Evolutionary conservation across 1,284 basidiomycete genomes (phyloP), one percentile per base, ranked within the genome.

Genomic region (Pyrrhoderma lamaoense): DNA sequence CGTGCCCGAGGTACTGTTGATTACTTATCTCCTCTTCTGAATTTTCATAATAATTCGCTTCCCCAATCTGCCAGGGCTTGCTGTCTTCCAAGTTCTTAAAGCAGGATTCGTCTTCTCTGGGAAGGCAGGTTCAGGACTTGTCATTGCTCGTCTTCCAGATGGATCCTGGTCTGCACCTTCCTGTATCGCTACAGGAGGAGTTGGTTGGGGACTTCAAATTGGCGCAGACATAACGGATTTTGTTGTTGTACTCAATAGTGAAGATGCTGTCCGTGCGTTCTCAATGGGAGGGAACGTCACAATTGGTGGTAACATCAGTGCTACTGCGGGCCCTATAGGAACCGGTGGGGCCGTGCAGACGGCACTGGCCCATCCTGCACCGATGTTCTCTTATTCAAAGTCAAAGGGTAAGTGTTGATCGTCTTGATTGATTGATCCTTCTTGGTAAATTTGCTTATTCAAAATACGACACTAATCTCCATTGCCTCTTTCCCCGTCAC

Each of bases 91-190:
- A 60, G 92, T 98, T 22, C 70, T 97, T 65, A 90, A 91, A 67
- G 92, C 91, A 4, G 93, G 94, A 1, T 97, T 97, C 71, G 82
- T 97, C 52, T 96, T 97, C 76, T 93, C 90, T 8, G 95, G 93
- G 47, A 95, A 94, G 69, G 93, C 91, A 1, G 95, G 95, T 35
- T 93, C 89, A 0, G 95, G 95, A 8, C 70, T 99, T 53, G 93
- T 99, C 64, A 88, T 97, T 61, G 91, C 95, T 8, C 84, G 96
- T 14, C 79, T 98, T 35, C 89, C 90, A 3, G 94, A 98, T 64
- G 96, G 95, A 56, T 93, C 89, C 18, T 98, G 95, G 95, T 93
- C 89, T 44, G 94, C 94, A 1, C 95, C 95, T 0, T 93, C 88
- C 40, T 97, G 94, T 70, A 96, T 99, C 65, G 94, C 91, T n/a